Evolutionary conservation across 2,329 filamentous ascomycete genomes (phyloP).

Genomic region (Claviceps sorghi): DNA sequence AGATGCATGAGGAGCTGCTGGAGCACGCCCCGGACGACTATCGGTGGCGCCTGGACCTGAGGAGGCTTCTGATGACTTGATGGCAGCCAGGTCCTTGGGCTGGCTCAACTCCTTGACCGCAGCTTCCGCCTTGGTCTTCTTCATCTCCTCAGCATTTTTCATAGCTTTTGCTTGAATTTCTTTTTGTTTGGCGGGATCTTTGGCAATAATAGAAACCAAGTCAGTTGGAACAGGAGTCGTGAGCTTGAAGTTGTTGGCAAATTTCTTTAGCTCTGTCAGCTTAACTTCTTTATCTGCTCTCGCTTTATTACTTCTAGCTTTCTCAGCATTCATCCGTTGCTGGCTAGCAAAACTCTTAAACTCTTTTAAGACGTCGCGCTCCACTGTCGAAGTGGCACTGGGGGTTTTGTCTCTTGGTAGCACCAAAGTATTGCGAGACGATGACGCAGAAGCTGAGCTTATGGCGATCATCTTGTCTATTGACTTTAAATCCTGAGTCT

Average conservation of each 20-base stretch:
- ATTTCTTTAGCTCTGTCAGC: slow-evolving; percentile 87
- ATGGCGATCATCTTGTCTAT: slow-evolving; percentile 12
- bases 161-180: slow-evolving; percentile 83
- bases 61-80: slow-evolving; percentile 19
- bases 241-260: slow-evolving; percentile 86
- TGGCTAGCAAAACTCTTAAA: slow-evolving; percentile 51
- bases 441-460: slow-evolving; percentile 22
- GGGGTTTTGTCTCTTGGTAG: slow-evolving; percentile 21
- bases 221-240: slow-evolving; percentile 84
- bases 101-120: slow-evolving; percentile 28
- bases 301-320: slow-evolving; percentile 40
- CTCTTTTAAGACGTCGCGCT: slow-evolving; percentile 44
- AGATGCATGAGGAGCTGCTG: slow-evolving; percentile 19
- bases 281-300: slow-evolving; percentile 79
- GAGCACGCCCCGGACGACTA: slow-evolving; percentile 18
- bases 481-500: slow-evolving; percentile 15
- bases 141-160: slow-evolving; percentile 52
- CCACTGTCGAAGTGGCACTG: slow-evolving; percentile 42
- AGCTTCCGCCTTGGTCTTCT: slow-evolving; percentile 37
- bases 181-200: slow-evolving; percentile 88
- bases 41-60: slow-evolving; percentile 12
- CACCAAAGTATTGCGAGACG: slow-evolving; percentile 26
- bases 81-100: slow-evolving; percentile 28
- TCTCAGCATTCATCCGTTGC: slow-evolving; percentile 41
- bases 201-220: slow-evolving; percentile 86